Percentiles rank a stretch among this genome's conserved stretches.
phyloP scores from a whole-genome alignment of 257 asterid genomes.

The Hygrophila difformis region DNA sequence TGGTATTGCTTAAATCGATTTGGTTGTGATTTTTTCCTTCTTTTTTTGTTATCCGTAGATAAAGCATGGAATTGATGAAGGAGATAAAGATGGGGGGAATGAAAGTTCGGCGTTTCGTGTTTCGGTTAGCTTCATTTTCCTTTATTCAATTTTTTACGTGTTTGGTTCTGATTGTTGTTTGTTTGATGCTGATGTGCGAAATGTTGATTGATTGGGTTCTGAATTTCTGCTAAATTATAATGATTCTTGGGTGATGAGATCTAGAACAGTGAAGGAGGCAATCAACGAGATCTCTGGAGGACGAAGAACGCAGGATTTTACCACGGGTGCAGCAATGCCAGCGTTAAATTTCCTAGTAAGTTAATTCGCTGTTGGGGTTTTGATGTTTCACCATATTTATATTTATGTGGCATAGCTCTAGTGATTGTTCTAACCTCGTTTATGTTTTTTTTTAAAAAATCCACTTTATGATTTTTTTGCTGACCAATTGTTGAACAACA shows the following conservation, averaged over 20 bases:
- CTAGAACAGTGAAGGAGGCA: slow-evolving; percentile 47
- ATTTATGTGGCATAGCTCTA: too few relatives aligned
- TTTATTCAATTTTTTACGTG: not conserved
- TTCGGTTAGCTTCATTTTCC: slow-evolving; percentile 40
- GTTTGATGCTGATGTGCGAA: not conserved
- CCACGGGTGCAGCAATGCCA: slow-evolving; percentile 74
- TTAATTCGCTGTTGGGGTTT: slow-evolving; percentile 11
- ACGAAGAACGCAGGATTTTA: slow-evolving; percentile 53
- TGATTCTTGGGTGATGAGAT: slow-evolving; percentile 33
- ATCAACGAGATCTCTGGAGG: slow-evolving; percentile 72
- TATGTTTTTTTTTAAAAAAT: slow-evolving; percentile 7
- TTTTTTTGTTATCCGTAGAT: slow-evolving; percentile 17
- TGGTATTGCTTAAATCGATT: too few relatives aligned
- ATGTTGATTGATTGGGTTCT: slow-evolving; percentile 30
- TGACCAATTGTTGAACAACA: slow-evolving; percentile 24
- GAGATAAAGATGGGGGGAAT: slow-evolving; percentile 21
- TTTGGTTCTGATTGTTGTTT: not conserved
- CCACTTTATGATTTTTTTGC: not conserved
- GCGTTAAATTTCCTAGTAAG: slow-evolving; percentile 63
- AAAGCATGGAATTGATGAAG: slow-evolving; percentile 23
- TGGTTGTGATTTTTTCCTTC: not conserved
- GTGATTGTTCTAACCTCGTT: too few relatives aligned
- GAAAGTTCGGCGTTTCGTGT: slow-evolving; percentile 26
- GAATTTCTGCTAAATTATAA: slow-evolving; percentile 29
- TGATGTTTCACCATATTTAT: not conserved